phyloP scores from a whole-genome alignment of 192 early-diverging fungal genomes.

The Pilaira anomala region DNA sequence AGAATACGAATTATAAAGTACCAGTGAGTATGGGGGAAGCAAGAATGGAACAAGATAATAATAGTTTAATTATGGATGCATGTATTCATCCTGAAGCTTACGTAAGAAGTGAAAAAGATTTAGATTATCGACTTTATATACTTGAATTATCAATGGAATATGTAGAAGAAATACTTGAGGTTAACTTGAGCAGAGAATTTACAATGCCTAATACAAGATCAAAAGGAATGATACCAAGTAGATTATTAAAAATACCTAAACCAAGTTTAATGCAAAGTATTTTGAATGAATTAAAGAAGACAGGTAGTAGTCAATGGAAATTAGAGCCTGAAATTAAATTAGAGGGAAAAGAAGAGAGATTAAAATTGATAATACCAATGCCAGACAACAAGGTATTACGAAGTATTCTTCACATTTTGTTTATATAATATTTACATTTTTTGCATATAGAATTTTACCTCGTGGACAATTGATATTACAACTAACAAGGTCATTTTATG shows the following conservation, averaged over 20 bases:
- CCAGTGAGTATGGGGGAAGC: slow-evolving; percentile 57
- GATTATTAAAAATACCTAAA: slow-evolving; percentile 52
- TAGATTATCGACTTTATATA: slow-evolving; percentile 65
- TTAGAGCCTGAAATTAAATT: slow-evolving; percentile 4
- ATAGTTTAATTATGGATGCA: slow-evolving; percentile 63
- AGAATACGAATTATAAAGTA: slow-evolving; percentile 57
- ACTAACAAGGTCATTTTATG: not conserved
- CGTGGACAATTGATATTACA: slow-evolving; percentile 7
- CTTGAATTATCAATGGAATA: slow-evolving; percentile 64
- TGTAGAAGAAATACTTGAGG: slow-evolving; percentile 59
- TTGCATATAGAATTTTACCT: not conserved
- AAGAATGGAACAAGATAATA: slow-evolving; percentile 37
- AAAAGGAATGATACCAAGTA: slow-evolving; percentile 58
- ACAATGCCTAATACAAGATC: slow-evolving; percentile 49
- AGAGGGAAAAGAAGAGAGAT: not conserved
- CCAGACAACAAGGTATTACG: slow-evolving; percentile 10
- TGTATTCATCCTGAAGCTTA: slow-evolving; percentile 59
- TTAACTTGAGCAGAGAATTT: slow-evolving; percentile 61
- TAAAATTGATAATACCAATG: slow-evolving; percentile 8
- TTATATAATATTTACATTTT: not conserved
- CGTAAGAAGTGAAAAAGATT: slow-evolving; percentile 51
- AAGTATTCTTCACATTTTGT: not conserved
- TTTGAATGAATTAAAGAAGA: not conserved
- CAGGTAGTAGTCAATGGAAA: not conserved
- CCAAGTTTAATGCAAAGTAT: slow-evolving; percentile 42